Conservation (phyloP, 108 stramenopile genomes). For the Conticribra weissflogii region DNA sequence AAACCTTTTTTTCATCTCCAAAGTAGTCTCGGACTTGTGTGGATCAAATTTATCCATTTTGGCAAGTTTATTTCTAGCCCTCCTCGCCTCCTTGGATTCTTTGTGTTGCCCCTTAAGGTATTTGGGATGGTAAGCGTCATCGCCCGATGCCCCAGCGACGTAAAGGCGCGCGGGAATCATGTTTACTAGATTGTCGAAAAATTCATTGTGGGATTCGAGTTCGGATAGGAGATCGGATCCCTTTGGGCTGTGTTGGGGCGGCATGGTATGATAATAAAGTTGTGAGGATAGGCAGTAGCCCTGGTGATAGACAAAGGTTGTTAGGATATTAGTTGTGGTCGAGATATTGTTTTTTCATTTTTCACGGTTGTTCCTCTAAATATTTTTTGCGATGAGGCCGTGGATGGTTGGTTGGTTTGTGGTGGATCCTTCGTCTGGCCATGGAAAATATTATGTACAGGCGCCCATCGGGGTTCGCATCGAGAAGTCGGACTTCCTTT, state of each 20-base stretch:
- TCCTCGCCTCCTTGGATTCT: conserved; percentile 73
- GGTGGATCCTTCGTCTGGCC: too few species aligned
- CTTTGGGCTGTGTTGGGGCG: conserved; percentile 38
- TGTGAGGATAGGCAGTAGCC: background rate
- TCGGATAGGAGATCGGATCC: conserved; percentile 53
- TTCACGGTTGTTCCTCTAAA: too few species aligned
- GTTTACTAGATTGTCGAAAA: conserved; percentile 84
- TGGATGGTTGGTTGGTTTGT: too few species aligned
- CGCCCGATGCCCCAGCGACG: conserved; percentile 70
- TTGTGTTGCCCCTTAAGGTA: conserved; percentile 76
- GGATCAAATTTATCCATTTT: conserved; percentile 85
- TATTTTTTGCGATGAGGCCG: too few species aligned
- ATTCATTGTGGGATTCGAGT: conserved; percentile 74
- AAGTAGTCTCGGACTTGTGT: conserved; percentile 61
- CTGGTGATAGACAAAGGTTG: too few species aligned
- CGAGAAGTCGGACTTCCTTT: too few species aligned
- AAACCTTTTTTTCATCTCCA: conserved; percentile 69
- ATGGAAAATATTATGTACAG: too few species aligned
- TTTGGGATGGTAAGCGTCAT: conserved; percentile 59
- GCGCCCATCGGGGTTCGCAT: too few species aligned
- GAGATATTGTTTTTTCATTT: too few species aligned
- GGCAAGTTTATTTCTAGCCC: conserved; percentile 68
- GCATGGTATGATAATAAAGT: too few species aligned
- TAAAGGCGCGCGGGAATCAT: conserved; percentile 86
- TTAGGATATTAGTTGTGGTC: too few species aligned